Evolutionary conservation across 176 grass and related monocot genomes (phyloP).

Genomic region (Themeda triandra): DNA sequence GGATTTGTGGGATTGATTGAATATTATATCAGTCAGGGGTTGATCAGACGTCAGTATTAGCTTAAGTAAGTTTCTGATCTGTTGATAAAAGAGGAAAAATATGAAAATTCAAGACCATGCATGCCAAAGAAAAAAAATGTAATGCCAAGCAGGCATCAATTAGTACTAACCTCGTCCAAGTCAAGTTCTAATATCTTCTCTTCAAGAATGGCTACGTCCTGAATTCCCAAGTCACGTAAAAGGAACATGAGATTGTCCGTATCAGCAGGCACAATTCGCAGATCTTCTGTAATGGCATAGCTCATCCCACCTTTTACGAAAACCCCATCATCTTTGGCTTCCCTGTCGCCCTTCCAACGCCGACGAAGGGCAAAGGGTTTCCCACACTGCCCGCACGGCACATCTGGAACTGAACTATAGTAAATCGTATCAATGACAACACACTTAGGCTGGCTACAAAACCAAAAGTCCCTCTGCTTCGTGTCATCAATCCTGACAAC

Average conservation of each 20-base stretch:
- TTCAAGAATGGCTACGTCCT: background rate
- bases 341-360: background rate
- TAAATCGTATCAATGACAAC: background rate
- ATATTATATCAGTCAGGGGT: background rate
- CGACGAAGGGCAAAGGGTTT: background rate
- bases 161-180: background rate
- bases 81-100: background rate
- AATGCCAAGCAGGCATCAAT: too few species aligned
- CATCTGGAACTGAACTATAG: background rate
- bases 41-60: background rate
- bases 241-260: background rate
- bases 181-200: background rate
- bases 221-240: background rate
- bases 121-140: too few species aligned
- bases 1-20: background rate
- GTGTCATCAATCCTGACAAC: background rate
- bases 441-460: background rate
- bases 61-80: background rate
- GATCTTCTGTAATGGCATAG: constrained; percentile 2
- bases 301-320: background rate
- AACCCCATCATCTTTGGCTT: background rate
- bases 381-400: background rate
- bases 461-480: background rate
- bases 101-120: background rate
- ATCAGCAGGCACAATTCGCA: background rate